These are phyloP conservation scores for Mycena pura DNA, from an alignment of 768 basidiomycete genomes.

Conservation along the genomic window DNA sequence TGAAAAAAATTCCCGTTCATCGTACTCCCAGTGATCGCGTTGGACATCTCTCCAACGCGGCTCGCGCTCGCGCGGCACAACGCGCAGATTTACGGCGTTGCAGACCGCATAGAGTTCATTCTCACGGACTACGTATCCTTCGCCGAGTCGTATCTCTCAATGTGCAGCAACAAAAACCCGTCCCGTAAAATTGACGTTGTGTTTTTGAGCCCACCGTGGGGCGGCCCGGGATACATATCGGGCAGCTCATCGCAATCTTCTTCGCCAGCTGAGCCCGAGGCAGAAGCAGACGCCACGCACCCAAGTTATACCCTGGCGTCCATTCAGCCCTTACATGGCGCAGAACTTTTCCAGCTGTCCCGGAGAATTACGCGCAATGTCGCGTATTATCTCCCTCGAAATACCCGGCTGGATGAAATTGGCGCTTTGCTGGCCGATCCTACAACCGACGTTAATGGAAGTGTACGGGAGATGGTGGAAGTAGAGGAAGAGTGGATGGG, in stretches of 20 bases:
- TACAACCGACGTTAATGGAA: background rate
- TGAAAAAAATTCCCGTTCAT: too few relatives aligned
- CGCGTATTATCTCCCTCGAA: constrained; percentile 90
- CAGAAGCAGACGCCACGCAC: constrained; percentile 15
- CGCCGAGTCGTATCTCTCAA: constrained; percentile 57
- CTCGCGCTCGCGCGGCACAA: constrained; percentile 93
- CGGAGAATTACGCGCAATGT: constrained; percentile 79
- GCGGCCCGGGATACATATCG: constrained; percentile 77
- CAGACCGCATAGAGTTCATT: constrained; percentile 94
- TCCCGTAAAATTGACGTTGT: constrained; percentile 80
- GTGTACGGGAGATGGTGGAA: constrained; percentile 68
- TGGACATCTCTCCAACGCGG: constrained; percentile 86
- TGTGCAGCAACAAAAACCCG: constrained; percentile 22
- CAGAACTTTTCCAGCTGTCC: constrained; percentile 79
- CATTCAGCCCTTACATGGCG: constrained; percentile 83
- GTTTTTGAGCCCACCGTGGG: constrained; percentile 96
- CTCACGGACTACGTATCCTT: constrained; percentile 86
- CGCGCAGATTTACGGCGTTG: constrained; percentile 92
- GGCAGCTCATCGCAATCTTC: constrained; percentile 35
- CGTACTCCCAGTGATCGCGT: constrained; percentile 90
- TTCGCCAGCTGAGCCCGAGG: constrained; percentile 21
- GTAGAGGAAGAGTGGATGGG: constrained; percentile 99
- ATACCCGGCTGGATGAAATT: constrained; percentile 77
- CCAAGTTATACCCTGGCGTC: constrained; percentile 68
- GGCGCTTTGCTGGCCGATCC: constrained; percentile 51